These are phyloP conservation scores for Cordyceps pruinosa DNA, from an alignment of 2,329 filamentous ascomycete genomes.

Conservation along the genomic window DNA sequence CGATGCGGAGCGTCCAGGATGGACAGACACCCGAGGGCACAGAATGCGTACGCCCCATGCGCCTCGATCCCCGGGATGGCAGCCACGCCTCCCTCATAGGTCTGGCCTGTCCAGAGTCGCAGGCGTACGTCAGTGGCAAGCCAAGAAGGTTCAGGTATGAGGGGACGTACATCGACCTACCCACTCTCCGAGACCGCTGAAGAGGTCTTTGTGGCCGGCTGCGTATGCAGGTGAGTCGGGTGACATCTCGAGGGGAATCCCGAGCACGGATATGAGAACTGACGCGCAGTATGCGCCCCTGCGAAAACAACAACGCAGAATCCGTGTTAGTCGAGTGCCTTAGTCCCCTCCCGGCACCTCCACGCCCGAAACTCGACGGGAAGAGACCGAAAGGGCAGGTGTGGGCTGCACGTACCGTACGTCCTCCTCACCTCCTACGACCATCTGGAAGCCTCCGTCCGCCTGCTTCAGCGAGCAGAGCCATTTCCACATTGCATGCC, in stretches of 20 bases:
- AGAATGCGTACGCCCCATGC: constrained; percentile 95
- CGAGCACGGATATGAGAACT: constrained; percentile 74
- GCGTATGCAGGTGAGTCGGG: constrained; percentile 61
- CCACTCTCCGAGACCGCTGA: constrained; percentile 70
- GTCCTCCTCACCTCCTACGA: constrained; percentile 82
- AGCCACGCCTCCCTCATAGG: constrained; percentile 89
- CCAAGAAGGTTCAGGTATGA: not conserved
- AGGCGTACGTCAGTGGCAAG: not conserved
- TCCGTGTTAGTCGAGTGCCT: constrained; percentile 5
- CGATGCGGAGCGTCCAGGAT: constrained; percentile 74
- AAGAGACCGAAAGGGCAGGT: not conserved
- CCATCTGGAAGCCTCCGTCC: constrained; percentile 85
- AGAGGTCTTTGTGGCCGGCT: constrained; percentile 56
- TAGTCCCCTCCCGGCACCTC: constrained; percentile 3
- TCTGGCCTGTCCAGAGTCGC: constrained; percentile 57
- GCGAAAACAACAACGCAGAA: constrained; percentile 17
- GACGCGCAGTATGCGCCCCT: constrained; percentile 90
- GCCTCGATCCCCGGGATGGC: constrained; percentile 81
- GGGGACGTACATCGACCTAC: constrained; percentile 64
- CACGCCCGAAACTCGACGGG: not conserved
- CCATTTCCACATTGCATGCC: constrained; percentile 85
- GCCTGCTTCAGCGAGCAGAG: constrained; percentile 78
- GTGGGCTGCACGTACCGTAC: constrained; percentile 55
- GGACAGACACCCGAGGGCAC: constrained; percentile 80
- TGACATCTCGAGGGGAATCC: constrained; percentile 74